Evolutionary conservation across 495 filamentous ascomycete species (phyloP), one percentile per base, ranked within the genome.

Genomic region (Penicillium antarcticum): DNA sequence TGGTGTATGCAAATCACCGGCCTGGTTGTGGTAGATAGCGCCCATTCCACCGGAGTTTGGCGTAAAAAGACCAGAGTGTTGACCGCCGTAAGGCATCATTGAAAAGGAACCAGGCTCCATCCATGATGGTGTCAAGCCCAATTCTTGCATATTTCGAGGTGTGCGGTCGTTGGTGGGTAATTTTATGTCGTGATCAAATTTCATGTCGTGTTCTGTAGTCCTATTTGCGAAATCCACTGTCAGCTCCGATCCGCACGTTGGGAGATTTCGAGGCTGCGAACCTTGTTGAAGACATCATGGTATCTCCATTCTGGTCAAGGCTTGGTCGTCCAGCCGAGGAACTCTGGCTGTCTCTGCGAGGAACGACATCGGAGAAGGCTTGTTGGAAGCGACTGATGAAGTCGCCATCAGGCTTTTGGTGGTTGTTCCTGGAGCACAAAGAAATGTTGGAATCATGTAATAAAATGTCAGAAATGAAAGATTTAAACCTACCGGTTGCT

Each of bases 1-100:
- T 9, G 92, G 92, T 4, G 92, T 96, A 59, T 96, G 92, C 23
- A 97, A 78, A 64, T 97, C 94, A 26, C 92, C 89, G 19, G 90
- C 87, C 65, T 91, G 87, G 50, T 76, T 83, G 65, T 94, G 91
- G 53, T 89, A 95, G 38, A 90, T 64, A 3, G 87, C 84, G 58
- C 88, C 91, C 38, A 86, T 84, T n/a, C 87, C 89, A 26, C 87
- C 87, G 2, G 91, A 89, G 1, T 89, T 95, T 2, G 92, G 92
- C 0, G 89, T 92, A 65, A 95, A 96, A 67, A 95, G 91, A 17
- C 87, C 87, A 19, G 86, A 82, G 34, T 84, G 81, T 46, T 96
- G 90, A 58, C 85, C 88, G 50, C 84, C 85, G 54, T 94, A 87
- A 37, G 76, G 74, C 45, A 83, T 72, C 71, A 96, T 96, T 4